Percentiles rank a stretch among this genome's conserved stretches.
These are phyloP conservation scores for Microcos paniculata DNA, from an alignment of 345 rosid species.

Conservation along the genomic window DNA sequence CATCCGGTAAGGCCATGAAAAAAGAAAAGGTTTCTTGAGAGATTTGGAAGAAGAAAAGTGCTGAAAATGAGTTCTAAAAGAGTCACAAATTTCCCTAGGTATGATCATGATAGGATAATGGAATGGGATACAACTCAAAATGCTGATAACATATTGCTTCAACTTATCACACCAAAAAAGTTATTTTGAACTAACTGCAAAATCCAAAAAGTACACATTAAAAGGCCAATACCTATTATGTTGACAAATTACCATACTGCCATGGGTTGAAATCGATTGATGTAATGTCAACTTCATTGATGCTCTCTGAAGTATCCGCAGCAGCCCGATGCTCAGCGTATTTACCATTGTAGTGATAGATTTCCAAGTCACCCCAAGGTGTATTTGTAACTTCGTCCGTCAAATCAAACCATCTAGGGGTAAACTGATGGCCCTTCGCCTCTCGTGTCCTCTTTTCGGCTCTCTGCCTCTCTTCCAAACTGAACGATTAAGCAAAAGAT, in stretches of 20 bases:
- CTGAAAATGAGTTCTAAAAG: background rate
- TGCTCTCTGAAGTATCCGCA: constrained; percentile 39
- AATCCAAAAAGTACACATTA: constrained; percentile 10
- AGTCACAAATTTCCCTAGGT: constrained; percentile 14
- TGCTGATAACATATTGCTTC: constrained; percentile 8
- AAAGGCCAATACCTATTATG: constrained; percentile 38
- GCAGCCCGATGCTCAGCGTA: constrained; percentile 52
- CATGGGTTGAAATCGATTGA: constrained; percentile 69
- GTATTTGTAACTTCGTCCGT: constrained; percentile 59
- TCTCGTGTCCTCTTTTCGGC: constrained; percentile 70
- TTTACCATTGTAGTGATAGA: constrained; percentile 67
- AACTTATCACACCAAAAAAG: constrained; percentile 12
- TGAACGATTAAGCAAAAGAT: constrained; percentile 20
- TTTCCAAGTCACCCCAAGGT: constrained; percentile 73
- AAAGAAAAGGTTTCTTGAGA: background rate
- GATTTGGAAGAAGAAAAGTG: background rate
- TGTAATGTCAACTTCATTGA: constrained; percentile 28
- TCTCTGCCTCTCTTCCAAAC: constrained; percentile 80
- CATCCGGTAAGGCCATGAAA: background rate
- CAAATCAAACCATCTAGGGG: constrained; percentile 69
- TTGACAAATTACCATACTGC: constrained; percentile 59
- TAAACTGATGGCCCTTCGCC: constrained; percentile 52
- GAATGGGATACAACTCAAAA: background rate
- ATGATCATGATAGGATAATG: constrained; percentile 9
- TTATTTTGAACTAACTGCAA: constrained; percentile 14